Percentiles rank a stretch among this genome's conserved stretches.
These are phyloP conservation scores for Scheffersomyces titani DNA, from an alignment of 1,139 yeast genomes.

Conservation along the genomic window DNA sequence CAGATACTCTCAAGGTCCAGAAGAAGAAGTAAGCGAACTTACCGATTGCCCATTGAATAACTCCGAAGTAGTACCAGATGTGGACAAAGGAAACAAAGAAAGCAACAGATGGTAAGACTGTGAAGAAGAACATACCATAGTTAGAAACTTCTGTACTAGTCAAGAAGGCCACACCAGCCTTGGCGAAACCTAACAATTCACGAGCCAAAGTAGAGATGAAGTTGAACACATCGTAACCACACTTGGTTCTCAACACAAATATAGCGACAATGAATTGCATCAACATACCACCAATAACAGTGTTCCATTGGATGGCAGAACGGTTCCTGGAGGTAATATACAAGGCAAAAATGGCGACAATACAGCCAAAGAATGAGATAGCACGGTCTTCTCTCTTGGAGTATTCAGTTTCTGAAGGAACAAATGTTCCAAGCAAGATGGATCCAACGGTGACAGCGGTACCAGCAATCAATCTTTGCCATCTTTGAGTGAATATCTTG, in stretches of 20 bases:
- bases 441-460: conserved; percentile 48
- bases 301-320: conserved; percentile 54
- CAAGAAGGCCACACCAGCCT: conserved; percentile 63
- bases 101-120: conserved; percentile 63
- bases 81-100: conserved; percentile 68
- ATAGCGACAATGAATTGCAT: conserved; percentile 64
- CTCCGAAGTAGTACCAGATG: conserved; percentile 61
- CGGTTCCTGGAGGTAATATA: conserved; percentile 52
- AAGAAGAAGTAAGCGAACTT: conserved; percentile 62
- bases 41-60: conserved; percentile 61
- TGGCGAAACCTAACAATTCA: conserved; percentile 61
- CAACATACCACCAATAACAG: conserved; percentile 63
- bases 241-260: conserved; percentile 60
- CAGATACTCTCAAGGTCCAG: conserved; percentile 63
- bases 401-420: conserved; percentile 51
- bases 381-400: conserved; percentile 58
- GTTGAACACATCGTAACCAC: conserved; percentile 65
- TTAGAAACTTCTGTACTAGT: conserved; percentile 43
- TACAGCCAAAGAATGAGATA: conserved; percentile 58
- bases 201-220: conserved; percentile 63
- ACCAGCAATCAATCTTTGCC: conserved; percentile 46
- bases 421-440: conserved; percentile 56
- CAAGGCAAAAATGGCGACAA: conserved; percentile 49
- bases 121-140: conserved; percentile 53
- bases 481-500: conserved; percentile 33